These are phyloP conservation scores for Fusarium decemcellulare DNA, from an alignment of 2,329 filamentous ascomycete species.

Conservation along the genomic window DNA sequence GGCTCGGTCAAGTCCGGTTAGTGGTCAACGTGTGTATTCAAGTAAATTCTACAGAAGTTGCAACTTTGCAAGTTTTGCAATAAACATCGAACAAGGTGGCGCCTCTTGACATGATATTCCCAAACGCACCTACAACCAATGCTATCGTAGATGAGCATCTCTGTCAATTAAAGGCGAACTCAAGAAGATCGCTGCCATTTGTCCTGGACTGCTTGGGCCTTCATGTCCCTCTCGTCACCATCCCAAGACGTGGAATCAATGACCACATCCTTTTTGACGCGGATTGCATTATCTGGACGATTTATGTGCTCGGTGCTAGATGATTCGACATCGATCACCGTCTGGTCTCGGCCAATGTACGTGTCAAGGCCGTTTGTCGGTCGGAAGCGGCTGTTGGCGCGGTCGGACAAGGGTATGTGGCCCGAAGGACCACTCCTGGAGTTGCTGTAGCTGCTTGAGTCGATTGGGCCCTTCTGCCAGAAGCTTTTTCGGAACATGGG, in stretches of 20 bases:
- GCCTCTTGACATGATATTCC: too few species aligned
- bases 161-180: too few species aligned
- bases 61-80: too few species aligned
- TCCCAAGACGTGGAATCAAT: background rate
- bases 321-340: background rate
- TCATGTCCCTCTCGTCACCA: background rate
- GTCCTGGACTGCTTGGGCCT: background rate
- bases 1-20: too few species aligned
- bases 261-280: background rate
- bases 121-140: too few species aligned
- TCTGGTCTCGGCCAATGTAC: background rate
- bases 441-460: background rate
- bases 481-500: background rate
- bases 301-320: background rate
- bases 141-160: too few species aligned
- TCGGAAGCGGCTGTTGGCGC: background rate
- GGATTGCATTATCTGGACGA: background rate
- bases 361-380: background rate
- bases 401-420: background rate
- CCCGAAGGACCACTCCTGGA: background rate
- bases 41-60: too few species aligned
- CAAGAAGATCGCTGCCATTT: background rate
- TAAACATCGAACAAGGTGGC: too few species aligned
- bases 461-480: background rate
- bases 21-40: too few species aligned